phyloP scores from a whole-genome alignment of 1,139 yeast species.

The Kodamaea alishanica region DNA sequence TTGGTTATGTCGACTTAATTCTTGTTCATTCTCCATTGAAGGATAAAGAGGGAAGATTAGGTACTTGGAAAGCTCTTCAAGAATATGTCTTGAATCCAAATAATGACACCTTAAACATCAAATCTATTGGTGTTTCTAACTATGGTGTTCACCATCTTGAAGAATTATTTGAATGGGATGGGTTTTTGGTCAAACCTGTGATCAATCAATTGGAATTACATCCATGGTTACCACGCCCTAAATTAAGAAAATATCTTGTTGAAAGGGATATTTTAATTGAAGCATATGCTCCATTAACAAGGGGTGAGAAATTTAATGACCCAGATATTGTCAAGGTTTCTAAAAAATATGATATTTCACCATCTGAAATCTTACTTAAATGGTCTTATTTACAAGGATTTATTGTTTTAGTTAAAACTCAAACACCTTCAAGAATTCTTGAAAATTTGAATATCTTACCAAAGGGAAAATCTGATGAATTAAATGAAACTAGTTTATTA shows the following conservation, averaged over 20 bases:
- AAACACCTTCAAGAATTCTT: constrained; percentile 44
- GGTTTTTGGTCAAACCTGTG: constrained; percentile 35
- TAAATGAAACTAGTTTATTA: constrained; percentile 20
- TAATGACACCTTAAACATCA: constrained; percentile 27
- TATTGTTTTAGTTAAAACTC: constrained; percentile 70
- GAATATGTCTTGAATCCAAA: constrained; percentile 29
- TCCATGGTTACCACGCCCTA: constrained; percentile 42
- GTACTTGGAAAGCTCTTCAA: constrained; percentile 40
- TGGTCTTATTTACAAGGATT: constrained; percentile 53
- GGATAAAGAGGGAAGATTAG: constrained; percentile 29
- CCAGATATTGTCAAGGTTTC: constrained; percentile 38
- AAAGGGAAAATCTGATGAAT: constrained; percentile 18
- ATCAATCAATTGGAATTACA: constrained; percentile 46
- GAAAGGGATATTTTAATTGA: constrained; percentile 48
- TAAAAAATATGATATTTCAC: constrained; percentile 21
- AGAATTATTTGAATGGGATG: constrained; percentile 35
- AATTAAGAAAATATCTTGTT: constrained; percentile 36
- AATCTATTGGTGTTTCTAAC: constrained; percentile 44
- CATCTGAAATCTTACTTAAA: constrained; percentile 30
- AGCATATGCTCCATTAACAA: constrained; percentile 71
- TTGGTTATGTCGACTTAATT: constrained; percentile 47
- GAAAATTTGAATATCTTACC: constrained; percentile 35
- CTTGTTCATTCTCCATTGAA: constrained; percentile 36
- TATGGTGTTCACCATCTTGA: constrained; percentile 35
- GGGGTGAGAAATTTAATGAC: constrained; percentile 53